Evolutionary conservation across 108 stramenopile species (phyloP).

Genomic region (Schizochytrium sp.): DNA sequence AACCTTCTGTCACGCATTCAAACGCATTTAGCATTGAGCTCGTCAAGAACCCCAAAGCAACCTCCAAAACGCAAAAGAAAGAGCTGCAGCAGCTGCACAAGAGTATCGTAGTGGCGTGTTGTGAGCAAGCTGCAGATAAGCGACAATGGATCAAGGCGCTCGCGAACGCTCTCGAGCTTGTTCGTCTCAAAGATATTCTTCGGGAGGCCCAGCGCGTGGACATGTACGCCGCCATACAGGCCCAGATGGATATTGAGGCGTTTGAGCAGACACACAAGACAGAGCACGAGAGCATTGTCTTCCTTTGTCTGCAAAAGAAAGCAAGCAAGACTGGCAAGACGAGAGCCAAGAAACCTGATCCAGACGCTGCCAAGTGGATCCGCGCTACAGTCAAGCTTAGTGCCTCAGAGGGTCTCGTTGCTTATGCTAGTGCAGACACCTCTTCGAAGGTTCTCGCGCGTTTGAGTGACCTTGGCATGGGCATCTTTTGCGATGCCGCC

Average conservation of each 20-base stretch:
- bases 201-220: background rate
- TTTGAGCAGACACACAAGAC: background rate
- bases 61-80: background rate
- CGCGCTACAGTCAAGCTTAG: background rate
- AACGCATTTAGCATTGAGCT: background rate
- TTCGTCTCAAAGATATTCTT: background rate
- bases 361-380: background rate
- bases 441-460: too few relatives aligned
- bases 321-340: background rate
- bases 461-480: too few relatives aligned
- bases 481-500: too few relatives aligned
- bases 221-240: background rate
- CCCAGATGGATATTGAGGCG: conserved; percentile 6
- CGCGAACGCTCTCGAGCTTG: background rate
- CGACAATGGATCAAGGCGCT: background rate
- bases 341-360: background rate
- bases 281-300: background rate
- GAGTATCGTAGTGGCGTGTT: background rate
- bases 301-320: background rate
- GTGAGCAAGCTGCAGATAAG: background rate
- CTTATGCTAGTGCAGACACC: too few relatives aligned
- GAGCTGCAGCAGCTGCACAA: background rate
- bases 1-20: background rate
- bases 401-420: too few relatives aligned
- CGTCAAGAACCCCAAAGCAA: background rate